Percentiles rank a stretch among this genome's conserved stretches.
These are phyloP conservation scores for Pseudocercospora fuligena DNA, from an alignment of 2,329 filamentous ascomycete species.

Conservation along the genomic window DNA sequence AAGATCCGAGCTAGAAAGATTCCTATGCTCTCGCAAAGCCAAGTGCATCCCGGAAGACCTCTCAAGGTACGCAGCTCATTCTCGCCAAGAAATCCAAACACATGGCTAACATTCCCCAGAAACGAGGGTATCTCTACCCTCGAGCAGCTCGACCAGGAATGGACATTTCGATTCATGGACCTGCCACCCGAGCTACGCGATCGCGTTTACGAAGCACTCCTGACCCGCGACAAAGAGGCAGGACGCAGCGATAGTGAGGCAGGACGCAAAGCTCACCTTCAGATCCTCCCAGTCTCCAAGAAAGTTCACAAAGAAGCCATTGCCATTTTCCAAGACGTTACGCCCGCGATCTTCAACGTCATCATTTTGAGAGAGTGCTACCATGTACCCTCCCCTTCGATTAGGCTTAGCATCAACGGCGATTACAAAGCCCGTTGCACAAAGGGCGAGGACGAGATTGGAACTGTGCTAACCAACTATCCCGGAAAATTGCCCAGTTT, in stretches of 20 bases:
- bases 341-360: neutral
- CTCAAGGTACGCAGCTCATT: neutral
- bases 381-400: too few relatives aligned
- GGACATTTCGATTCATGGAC: neutral
- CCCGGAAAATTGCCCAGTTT: neutral
- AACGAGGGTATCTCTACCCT: neutral
- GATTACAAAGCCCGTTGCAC: neutral
- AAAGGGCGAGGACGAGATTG: neutral
- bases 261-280: neutral
- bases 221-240: neutral
- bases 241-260: neutral
- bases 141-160: neutral
- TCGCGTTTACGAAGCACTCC: neutral
- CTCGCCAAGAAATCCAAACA: neutral
- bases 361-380: too few relatives aligned
- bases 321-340: neutral
- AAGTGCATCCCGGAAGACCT: neutral
- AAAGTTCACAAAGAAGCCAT: neutral
- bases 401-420: neutral
- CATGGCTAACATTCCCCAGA: neutral
- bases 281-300: neutral
- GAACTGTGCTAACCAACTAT: neutral
- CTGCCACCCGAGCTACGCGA: neutral
- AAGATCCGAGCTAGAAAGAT: neutral
- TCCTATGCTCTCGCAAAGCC: neutral